A percentile compares a stretch with the other conserved stretches of the same genome.
Evolutionary conservation across 2,329 filamentous ascomycete species (phyloP).

Genomic region (Neonectria hederae): DNA sequence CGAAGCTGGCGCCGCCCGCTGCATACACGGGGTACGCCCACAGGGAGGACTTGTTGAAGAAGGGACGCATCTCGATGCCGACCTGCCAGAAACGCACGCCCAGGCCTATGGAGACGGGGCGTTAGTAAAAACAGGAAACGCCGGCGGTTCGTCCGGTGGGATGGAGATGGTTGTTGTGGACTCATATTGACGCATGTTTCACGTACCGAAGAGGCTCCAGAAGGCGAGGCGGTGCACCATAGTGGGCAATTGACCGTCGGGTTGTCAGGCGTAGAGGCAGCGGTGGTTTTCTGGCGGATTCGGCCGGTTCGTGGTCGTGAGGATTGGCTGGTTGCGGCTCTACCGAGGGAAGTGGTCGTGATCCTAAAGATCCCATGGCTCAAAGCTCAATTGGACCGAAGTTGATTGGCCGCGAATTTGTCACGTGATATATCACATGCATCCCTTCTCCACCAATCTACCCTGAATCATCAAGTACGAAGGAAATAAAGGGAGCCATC

Average conservation of each 20-base stretch:
- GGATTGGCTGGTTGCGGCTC: slow-evolving; percentile 36
- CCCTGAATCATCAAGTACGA: slow-evolving; percentile 23
- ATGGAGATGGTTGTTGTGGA: background rate
- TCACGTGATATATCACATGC: slow-evolving; percentile 34
- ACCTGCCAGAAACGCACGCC: slow-evolving; percentile 95
- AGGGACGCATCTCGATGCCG: slow-evolving; percentile 96
- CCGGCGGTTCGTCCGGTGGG: background rate
- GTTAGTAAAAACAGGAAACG: slow-evolving; percentile 25
- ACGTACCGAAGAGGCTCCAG: slow-evolving; percentile 88
- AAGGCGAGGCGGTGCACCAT: slow-evolving; percentile 77
- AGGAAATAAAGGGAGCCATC: too few relatives aligned
- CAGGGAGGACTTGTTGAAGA: slow-evolving; percentile 84
- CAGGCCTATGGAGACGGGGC: slow-evolving; percentile 68
- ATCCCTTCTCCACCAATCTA: background rate
- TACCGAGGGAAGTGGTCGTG: slow-evolving; percentile 42
- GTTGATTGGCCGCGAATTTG: slow-evolving; percentile 34
- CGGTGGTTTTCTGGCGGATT: slow-evolving; percentile 29
- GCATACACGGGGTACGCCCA: slow-evolving; percentile 95
- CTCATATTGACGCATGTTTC: slow-evolving; percentile 28
- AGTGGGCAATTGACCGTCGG: slow-evolving; percentile 47
- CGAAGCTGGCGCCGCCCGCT: slow-evolving; percentile 86
- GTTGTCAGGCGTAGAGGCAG: slow-evolving; percentile 22
- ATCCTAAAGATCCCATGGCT: slow-evolving; percentile 36
- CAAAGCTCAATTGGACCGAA: slow-evolving; percentile 42
- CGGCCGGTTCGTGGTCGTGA: slow-evolving; percentile 33